A percentile compares a stretch with the other conserved stretches of the same genome.
phyloP scores from a whole-genome alignment of 139 green algal genomes.

The Chlorella sp. region DNA sequence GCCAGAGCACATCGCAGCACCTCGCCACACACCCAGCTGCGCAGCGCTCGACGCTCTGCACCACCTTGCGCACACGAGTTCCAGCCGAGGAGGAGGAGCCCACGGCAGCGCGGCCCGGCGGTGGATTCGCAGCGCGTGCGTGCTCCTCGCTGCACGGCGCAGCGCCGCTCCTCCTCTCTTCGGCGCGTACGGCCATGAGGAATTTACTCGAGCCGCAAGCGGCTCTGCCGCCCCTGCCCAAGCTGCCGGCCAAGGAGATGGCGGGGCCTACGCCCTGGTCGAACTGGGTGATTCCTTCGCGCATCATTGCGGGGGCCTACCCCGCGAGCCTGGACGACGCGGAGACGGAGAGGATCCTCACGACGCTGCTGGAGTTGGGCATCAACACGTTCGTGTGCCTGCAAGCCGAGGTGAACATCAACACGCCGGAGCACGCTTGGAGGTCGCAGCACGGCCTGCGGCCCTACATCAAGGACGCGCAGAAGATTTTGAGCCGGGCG shows the following conservation, averaged over 20 bases:
- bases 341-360: conserved; percentile 68
- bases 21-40: background rate
- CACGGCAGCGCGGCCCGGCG: background rate
- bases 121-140: background rate
- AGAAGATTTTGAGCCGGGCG: conserved; percentile 61
- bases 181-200: no score
- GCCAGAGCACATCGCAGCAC: no score
- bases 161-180: no score
- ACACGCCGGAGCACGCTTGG: conserved; percentile 60
- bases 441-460: conserved; percentile 52
- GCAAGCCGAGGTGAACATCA: conserved; percentile 74
- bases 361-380: conserved; percentile 63
- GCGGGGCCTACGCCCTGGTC: conserved; percentile 33
- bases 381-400: conserved; percentile 81
- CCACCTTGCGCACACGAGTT: background rate
- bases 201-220: background rate
- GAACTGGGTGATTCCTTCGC: conserved; percentile 42
- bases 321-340: conserved; percentile 58
- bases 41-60: background rate
- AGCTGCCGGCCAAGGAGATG: conserved; percentile 11
- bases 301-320: conserved; percentile 53
- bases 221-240: background rate
- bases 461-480: conserved; percentile 78
- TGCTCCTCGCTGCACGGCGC: no score
- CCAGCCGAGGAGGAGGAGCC: background rate